Percentiles rank a stretch among this genome's conserved stretches.
Conservation (phyloP, 2,329 filamentous ascomycete genomes). For the Apiospora malaysiana region DNA sequence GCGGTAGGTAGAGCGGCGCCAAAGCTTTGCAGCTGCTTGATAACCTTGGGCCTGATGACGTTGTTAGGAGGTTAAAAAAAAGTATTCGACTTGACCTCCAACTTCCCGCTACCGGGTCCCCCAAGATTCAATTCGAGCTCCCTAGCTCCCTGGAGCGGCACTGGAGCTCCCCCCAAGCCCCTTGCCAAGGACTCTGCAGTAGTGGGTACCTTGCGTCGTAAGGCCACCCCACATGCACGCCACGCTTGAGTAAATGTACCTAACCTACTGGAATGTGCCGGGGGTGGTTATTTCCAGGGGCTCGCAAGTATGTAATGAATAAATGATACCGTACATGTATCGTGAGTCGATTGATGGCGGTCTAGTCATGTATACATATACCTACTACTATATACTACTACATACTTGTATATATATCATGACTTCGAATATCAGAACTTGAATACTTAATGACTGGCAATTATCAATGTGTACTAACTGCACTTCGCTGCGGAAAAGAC, state of each 20-base stretch:
- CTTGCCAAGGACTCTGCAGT: not conserved
- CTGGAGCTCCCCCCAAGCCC: not conserved
- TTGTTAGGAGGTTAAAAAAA: not conserved
- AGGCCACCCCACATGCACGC: slow-evolving; percentile 4
- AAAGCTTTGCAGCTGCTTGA: not conserved
- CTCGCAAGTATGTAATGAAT: too few relatives aligned
- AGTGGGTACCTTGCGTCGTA: slow-evolving; percentile 7
- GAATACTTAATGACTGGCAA: not conserved
- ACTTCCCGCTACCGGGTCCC: not conserved
- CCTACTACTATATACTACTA: too few relatives aligned
- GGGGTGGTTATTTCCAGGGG: too few relatives aligned
- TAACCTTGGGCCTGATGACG: not conserved
- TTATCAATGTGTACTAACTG: too few relatives aligned
- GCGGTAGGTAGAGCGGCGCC: not conserved
- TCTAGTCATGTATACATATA: not conserved
- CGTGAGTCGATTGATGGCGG: not conserved
- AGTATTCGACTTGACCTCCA: not conserved
- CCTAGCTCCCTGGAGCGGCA: too few relatives aligned
- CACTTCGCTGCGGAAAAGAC: too few relatives aligned
- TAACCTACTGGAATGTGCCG: not conserved
- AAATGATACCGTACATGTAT: too few relatives aligned
- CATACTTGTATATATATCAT: not conserved
- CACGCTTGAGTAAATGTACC: not conserved
- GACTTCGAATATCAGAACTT: not conserved
- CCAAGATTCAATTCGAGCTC: not conserved